These are phyloP conservation scores for Gentiana dahurica DNA, from an alignment of 257 asterid genomes.

Conservation along the genomic window DNA sequence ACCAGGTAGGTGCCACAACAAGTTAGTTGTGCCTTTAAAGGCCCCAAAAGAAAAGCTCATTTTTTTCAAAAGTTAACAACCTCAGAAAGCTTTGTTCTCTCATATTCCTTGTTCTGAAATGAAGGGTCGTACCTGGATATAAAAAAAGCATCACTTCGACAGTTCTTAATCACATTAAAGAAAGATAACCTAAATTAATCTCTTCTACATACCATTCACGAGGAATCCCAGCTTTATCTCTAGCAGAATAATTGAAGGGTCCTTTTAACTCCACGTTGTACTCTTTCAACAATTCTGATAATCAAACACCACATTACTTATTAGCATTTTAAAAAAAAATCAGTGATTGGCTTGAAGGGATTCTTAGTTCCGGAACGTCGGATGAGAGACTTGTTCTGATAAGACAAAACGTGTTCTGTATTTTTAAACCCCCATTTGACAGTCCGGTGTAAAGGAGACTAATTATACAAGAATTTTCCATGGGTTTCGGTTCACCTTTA, in stretches of 20 bases:
- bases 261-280: conserved; percentile 80
- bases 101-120: conserved; percentile 18
- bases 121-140: conserved; percentile 68
- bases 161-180: neutral
- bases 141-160: conserved; percentile 5
- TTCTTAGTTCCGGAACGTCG: no score
- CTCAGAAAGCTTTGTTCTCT: conserved; percentile 38
- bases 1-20: no score
- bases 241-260: conserved; percentile 74
- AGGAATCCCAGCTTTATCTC: conserved; percentile 86
- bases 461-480: neutral
- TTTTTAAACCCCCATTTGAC: no score
- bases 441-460: no score
- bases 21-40: no score
- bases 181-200: neutral
- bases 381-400: no score
- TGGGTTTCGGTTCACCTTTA: conserved; percentile 32
- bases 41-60: neutral
- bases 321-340: neutral
- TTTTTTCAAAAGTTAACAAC: conserved; percentile 20
- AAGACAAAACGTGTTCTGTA: no score
- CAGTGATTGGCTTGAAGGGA: no score
- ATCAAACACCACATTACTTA: neutral
- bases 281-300: conserved; percentile 57
- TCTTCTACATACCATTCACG: conserved; percentile 49